These are phyloP conservation scores for Ambrosia artemisiifolia DNA, from an alignment of 129 eudicot species.

Conservation along the genomic window DNA sequence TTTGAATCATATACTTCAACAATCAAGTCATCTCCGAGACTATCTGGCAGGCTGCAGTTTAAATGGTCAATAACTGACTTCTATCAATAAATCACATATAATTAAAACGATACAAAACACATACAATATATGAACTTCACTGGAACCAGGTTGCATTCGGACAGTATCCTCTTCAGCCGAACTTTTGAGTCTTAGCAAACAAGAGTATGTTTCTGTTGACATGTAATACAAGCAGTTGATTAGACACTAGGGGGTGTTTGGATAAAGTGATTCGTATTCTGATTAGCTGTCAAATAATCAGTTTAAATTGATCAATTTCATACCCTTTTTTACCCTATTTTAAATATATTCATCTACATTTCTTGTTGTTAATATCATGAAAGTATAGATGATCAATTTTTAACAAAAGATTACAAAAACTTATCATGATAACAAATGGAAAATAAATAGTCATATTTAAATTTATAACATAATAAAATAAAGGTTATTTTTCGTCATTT, in stretches of 20 bases:
- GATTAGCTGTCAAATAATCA: not conserved
- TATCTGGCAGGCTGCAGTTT: slow-evolving; percentile 75
- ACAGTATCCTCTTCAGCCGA: slow-evolving; percentile 67
- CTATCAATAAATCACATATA: not conserved
- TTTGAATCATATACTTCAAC: slow-evolving; percentile 65
- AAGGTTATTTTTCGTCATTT: not conserved
- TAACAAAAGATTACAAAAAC: not conserved
- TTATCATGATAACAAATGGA: not conserved
- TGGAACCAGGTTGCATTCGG: slow-evolving; percentile 79
- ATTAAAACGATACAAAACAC: slow-evolving; percentile 29
- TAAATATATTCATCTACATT: not conserved
- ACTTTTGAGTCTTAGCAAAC: slow-evolving; percentile 68
- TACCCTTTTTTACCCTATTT: not conserved
- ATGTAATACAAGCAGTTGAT: slow-evolving; percentile 16
- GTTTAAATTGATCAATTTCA: not conserved
- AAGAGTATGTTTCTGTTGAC: slow-evolving; percentile 53
- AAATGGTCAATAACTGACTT: slow-evolving; percentile 29
- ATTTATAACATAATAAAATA: not conserved
- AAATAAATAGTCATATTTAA: not conserved
- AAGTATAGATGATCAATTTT: not conserved
- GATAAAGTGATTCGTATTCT: not conserved
- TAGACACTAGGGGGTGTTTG: not conserved
- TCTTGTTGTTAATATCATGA: not conserved
- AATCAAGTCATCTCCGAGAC: slow-evolving; percentile 72
- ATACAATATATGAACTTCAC: slow-evolving; percentile 78